These are phyloP conservation scores for Nakazawaea laoshanensis DNA, from an alignment of 805 yeast genomes.

Conservation along the genomic window DNA sequence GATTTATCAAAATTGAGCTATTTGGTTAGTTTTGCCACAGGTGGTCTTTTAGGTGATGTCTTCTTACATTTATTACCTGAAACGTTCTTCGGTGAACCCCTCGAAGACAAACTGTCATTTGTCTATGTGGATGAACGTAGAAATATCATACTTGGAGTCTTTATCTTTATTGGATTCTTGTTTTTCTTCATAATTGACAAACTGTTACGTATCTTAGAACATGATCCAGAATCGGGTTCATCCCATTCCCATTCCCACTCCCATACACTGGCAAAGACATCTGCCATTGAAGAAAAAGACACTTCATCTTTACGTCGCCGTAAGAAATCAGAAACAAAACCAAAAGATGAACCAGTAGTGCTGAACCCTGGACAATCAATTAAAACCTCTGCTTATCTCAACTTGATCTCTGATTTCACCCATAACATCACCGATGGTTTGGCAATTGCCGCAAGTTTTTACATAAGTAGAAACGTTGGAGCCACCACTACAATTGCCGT, in stretches of 20 bases:
- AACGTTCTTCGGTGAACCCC: constrained; percentile 45
- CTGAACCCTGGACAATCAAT: constrained; percentile 27
- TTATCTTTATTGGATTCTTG: constrained; percentile 53
- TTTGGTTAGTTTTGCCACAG: constrained; percentile 66
- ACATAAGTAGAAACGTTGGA: constrained; percentile 50
- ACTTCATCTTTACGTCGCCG: constrained; percentile 12
- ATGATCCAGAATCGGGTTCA: constrained; percentile 20
- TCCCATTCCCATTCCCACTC: constrained; percentile 34
- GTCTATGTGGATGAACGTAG: constrained; percentile 44
- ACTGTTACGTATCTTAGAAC: constrained; percentile 40
- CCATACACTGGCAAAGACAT: constrained; percentile 18
- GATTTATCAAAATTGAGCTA: constrained; percentile 40
- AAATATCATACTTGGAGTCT: constrained; percentile 40
- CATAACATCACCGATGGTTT: constrained; percentile 76
- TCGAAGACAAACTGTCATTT: constrained; percentile 30
- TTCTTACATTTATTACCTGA: constrained; percentile 68
- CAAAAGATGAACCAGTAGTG: constrained; percentile 18
- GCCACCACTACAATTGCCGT: constrained; percentile 65
- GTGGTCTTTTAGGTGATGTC: constrained; percentile 70
- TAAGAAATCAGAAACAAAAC: constrained; percentile 12
- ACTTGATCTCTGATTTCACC: constrained; percentile 59
- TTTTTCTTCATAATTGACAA: constrained; percentile 58
- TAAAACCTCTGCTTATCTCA: constrained; percentile 51
- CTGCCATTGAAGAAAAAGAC: constrained; percentile 12
- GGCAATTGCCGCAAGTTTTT: constrained; percentile 66